Evolutionary conservation across 2,329 filamentous ascomycete species (phyloP), one percentile per base, ranked within the genome.

Genomic region (Phaeoacremonium minimum): DNA sequence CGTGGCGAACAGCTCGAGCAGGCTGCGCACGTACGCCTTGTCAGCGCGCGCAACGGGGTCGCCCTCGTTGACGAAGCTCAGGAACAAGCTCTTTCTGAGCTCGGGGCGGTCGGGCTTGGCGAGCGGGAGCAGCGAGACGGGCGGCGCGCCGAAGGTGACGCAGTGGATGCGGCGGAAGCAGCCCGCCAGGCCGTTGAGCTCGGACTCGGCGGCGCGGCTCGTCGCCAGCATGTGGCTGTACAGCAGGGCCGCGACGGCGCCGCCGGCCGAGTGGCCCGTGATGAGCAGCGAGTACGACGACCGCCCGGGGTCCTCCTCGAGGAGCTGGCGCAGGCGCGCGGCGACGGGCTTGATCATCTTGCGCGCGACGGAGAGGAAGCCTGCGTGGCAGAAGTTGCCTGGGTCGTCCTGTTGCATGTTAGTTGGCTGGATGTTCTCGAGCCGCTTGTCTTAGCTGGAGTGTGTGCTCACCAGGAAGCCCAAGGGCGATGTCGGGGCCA

Each of bases 241-340:
- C 1, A 95, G 68, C 9, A 95, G 67, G 4, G 82, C 75, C 0
- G 88, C 88, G 1, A 95, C 81, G 0, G 89, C 89, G 4, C 89
- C 89, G 13, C 88, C 89, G 0, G 89, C 89, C 2, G 83, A 88
- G 53, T 95, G 89, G 0, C 89, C 89, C 0, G 89, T 94, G 42
- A 95, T 85, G 14, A 95, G 67, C 7, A 95, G 69, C 13, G 82
- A 87, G 51, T 81, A 85, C 3, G 68, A 64, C 6, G 76, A 71
- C 9, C 85, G 75, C 4, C 66, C 60, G 0, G 86, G 85, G 43
- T 90, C 78, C 44, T 93, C 85, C 44, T 83, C 68, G 0, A 94
- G 69, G 1, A 93, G 64, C 44, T 79, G 70, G 2, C 82, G 73
- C 7, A 94, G 71, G 1, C 84, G 76, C 0, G 75, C 69, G 1